Conservation (phyloP, 352 stramenopile species). For the Globisporangium lucens region DNA sequence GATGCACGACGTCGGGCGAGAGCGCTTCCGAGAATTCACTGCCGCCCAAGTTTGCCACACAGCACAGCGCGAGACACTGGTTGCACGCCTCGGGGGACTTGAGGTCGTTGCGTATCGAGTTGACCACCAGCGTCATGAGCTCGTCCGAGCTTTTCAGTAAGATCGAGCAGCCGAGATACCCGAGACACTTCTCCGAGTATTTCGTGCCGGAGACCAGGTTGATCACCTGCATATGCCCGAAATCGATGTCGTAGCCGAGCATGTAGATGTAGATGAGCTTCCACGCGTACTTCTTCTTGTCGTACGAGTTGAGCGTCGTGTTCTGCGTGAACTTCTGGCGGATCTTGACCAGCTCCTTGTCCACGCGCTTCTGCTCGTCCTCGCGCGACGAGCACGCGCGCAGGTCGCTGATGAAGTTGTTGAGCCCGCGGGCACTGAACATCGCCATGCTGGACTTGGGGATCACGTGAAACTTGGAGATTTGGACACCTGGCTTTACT, state of each 20-base stretch:
- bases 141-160: conserved; percentile 91
- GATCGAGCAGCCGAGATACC: conserved; percentile 96
- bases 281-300: conserved; percentile 99
- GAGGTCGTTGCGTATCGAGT: conserved; percentile 97
- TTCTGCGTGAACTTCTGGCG: conserved; percentile 95
- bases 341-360: conserved; percentile 98
- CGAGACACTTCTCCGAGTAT: conserved; percentile 93
- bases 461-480: neutral
- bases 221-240: conserved; percentile 97
- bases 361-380: conserved; percentile 93
- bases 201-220: conserved; percentile 93
- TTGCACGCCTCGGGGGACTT: conserved; percentile 79
- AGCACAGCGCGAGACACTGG: conserved; percentile 94
- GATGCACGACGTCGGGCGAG: conserved; percentile 90
- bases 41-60: conserved; percentile 95
- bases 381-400: conserved; percentile 81
- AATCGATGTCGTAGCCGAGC: conserved; percentile 98
- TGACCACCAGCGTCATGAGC: conserved; percentile 92
- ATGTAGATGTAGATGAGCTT: conserved; percentile 99
- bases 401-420: conserved; percentile 85
- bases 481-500: neutral
- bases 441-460: conserved; percentile 47
- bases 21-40: conserved; percentile 94
- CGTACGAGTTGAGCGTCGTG: conserved; percentile 89
- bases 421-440: conserved; percentile 75